Evolutionary conservation across 495 filamentous ascomycete species (phyloP).

Genomic region (Xylaria castorea): DNA sequence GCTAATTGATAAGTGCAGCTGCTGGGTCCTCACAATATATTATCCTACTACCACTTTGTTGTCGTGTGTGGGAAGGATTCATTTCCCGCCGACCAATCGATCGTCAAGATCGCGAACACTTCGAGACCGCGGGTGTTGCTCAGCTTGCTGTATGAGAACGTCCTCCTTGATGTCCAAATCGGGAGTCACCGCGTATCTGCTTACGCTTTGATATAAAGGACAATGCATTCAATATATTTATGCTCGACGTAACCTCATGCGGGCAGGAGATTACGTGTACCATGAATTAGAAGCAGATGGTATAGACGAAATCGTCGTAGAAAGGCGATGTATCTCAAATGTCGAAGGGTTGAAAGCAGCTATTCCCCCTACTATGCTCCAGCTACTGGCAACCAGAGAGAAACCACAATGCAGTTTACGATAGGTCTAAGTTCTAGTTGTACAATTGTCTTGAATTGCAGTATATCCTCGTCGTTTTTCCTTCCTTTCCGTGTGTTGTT

Average conservation of each 20-base stretch:
- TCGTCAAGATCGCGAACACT: not conserved
- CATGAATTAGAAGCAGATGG: not conserved
- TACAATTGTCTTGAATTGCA: not conserved
- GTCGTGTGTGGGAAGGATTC: not conserved
- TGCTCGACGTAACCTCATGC: not conserved
- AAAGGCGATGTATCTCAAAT: not conserved
- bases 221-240: not conserved
- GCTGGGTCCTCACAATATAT: conserved; percentile 10
- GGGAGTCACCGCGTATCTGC: not conserved
- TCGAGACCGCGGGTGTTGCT: not conserved
- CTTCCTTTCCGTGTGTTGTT: not conserved
- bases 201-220: not conserved
- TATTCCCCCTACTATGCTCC: not conserved
- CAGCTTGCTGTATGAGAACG: no score
- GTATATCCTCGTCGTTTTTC: not conserved
- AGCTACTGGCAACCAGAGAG: not conserved
- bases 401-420: not conserved
- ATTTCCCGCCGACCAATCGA: not conserved
- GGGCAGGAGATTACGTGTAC: not conserved
- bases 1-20: conserved; percentile 18
- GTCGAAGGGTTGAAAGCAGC: not conserved
- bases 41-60: not conserved
- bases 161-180: not conserved
- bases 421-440: not conserved
- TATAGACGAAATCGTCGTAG: not conserved